phyloP scores from a whole-genome alignment of 140 eudicot species.

The Anethum foeniculum region DNA sequence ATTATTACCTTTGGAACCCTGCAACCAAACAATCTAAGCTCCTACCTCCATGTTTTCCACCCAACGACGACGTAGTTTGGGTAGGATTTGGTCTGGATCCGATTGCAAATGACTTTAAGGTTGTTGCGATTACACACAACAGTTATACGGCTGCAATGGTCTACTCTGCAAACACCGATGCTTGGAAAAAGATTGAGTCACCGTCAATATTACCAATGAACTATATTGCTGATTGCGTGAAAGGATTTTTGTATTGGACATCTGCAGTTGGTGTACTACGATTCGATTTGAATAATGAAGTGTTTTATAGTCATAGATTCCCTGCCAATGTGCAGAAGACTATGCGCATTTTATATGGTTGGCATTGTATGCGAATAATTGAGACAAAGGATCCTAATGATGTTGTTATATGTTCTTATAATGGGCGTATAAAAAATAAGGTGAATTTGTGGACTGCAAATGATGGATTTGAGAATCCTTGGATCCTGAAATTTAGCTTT shows the following conservation, averaged over 20 bases:
- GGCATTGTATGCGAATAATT: too few relatives aligned
- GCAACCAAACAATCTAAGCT: background rate
- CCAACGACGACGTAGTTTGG: too few relatives aligned
- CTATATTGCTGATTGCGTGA: background rate
- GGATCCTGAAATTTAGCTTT: too few relatives aligned
- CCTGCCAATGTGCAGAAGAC: background rate
- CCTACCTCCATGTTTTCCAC: too few relatives aligned
- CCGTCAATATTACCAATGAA: background rate
- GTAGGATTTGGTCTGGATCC: too few relatives aligned
- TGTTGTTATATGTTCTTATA: background rate
- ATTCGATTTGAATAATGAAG: background rate
- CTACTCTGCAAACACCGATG: background rate
- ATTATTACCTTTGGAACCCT: background rate
- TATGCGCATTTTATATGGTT: too few relatives aligned
- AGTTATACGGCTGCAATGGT: background rate
- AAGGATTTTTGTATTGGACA: background rate
- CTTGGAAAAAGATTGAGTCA: background rate
- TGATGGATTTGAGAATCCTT: too few relatives aligned
- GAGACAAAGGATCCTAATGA: background rate
- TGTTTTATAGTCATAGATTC: background rate
- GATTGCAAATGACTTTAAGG: background rate
- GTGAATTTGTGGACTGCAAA: too few relatives aligned
- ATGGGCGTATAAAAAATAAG: too few relatives aligned
- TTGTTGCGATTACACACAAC: background rate
- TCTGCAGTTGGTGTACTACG: background rate